phyloP scores from a whole-genome alignment of 495 filamentous ascomycete genomes.

The Cetradonia linearis region DNA sequence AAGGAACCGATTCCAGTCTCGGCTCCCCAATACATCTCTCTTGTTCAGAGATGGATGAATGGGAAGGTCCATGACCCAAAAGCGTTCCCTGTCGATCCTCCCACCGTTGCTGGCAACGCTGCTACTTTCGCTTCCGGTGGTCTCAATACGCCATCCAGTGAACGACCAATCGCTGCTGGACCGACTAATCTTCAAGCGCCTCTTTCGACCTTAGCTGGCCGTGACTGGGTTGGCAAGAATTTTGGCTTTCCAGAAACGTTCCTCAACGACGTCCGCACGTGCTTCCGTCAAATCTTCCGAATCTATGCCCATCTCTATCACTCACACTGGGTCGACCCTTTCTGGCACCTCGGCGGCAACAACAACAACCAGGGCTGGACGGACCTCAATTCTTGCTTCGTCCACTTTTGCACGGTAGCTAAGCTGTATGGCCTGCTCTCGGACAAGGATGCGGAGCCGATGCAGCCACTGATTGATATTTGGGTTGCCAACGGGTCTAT shows the following conservation, averaged over 20 bases:
- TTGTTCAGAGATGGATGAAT: constrained; percentile 88
- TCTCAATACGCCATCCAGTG: constrained; percentile 46
- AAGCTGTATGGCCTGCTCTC: constrained; percentile 73
- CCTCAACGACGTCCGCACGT: constrained; percentile 74
- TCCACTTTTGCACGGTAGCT: constrained; percentile 82
- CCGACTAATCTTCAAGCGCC: constrained; percentile 40
- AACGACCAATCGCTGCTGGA: constrained; percentile 39
- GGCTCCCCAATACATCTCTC: constrained; percentile 75
- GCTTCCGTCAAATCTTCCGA: constrained; percentile 95
- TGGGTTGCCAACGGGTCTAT: constrained; percentile 80
- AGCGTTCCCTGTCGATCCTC: constrained; percentile 72
- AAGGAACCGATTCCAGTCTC: constrained; percentile 59
- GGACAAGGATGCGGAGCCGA: constrained; percentile 79
- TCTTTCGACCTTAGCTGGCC: constrained; percentile 39
- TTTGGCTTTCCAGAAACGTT: constrained; percentile 83
- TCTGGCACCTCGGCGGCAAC: constrained; percentile 72
- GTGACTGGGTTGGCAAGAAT: constrained; percentile 75
- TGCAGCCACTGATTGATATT: constrained; percentile 84
- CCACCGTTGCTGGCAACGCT: constrained; percentile 38
- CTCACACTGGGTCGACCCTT: constrained; percentile 69
- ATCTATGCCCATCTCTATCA: constrained; percentile 89
- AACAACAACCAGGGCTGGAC: constrained; percentile 42
- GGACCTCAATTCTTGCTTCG: constrained; percentile 81
- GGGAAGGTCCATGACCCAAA: constrained; percentile 79
- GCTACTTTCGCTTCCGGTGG: constrained; percentile 54